Base-by-base conservation (phyloP, 2,329 filamentous ascomycete genomes). In the Colletotrichum costaricense region DNA sequence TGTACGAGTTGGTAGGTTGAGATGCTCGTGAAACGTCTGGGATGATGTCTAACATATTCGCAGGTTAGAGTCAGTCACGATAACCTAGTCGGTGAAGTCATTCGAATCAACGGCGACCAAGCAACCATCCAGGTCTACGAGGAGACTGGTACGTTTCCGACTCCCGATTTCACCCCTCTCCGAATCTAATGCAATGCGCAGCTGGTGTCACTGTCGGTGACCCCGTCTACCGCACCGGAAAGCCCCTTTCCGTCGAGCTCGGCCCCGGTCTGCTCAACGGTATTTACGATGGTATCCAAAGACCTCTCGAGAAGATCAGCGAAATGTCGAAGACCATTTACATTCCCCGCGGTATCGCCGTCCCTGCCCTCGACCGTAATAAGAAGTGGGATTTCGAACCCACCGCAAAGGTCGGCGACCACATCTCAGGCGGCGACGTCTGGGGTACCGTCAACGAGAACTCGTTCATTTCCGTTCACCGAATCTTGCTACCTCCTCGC, bases 81-180 rank as follows among this genome's bases (percentile, higher is more conserved):
- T 81, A 91, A 93, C 82, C 92, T 99, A 74, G 93, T 97, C 75
- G 97, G 97, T 82, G 97, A 99, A 86, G 97, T 99, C 84, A 99
- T 99, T 89, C 94, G 97, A 83, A 97, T 99, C 86, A 97, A 94
- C 80, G 93, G 88, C 83, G 97, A 99, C 84, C 97, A 96, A 86
- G 95, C 95, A 78, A 98, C 95, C 63, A 97, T 99, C 78, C 97
- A 99, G 87, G 97, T 99, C 77, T 99, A 99, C 88, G 97, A 99
- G 85, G 97, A 99, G 87, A 99, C 97, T 78, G 95, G 95, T 97
- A 89, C 75, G 89, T 77, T 75, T 19, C 38, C 63, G 63, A 30
- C 49, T 33, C 55, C 67, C 56, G 65, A 59, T 54, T 24, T 55
- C 26, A 58, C 24, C 28, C 22, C 26, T 26, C 22, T 16, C 4